Conservation (phyloP, 805 yeast species). For the Kazachstania psychrophila region DNA sequence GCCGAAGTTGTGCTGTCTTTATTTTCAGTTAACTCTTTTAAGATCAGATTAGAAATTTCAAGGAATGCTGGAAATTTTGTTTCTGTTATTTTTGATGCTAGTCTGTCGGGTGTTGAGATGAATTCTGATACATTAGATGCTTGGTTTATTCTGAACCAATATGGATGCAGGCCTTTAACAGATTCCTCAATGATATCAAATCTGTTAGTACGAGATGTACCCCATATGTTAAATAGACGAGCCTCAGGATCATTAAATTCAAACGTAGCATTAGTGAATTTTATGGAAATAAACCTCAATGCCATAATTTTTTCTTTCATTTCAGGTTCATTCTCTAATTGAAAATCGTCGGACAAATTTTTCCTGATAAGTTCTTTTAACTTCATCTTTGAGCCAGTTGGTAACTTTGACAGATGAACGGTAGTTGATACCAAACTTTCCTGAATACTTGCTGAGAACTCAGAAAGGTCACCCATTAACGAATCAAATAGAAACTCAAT, state of each 20-base stretch:
- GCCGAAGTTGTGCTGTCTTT: slow-evolving; percentile 20
- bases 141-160: slow-evolving; percentile 55
- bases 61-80: slow-evolving; percentile 47
- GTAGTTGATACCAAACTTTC: slow-evolving; percentile 57
- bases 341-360: slow-evolving; percentile 31
- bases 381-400: slow-evolving; percentile 31
- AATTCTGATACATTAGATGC: slow-evolving; percentile 33
- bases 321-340: slow-evolving; percentile 13
- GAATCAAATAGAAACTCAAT: slow-evolving; percentile 65
- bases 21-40: slow-evolving; percentile 20
- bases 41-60: slow-evolving; percentile 30
- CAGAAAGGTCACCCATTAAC: slow-evolving; percentile 52
- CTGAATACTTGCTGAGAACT: slow-evolving; percentile 58
- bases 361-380: slow-evolving; percentile 34
- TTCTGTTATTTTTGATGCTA: slow-evolving; percentile 33
- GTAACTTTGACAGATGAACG: slow-evolving; percentile 36
- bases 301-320: slow-evolving; percentile 35
- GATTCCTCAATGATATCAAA: slow-evolving; percentile 78
- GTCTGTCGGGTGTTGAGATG: slow-evolving; percentile 33
- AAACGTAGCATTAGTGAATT: slow-evolving; percentile 53
- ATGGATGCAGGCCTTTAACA: slow-evolving; percentile 68
- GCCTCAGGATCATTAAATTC: slow-evolving; percentile 62
- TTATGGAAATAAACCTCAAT: slow-evolving; percentile 54
- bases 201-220: slow-evolving; percentile 46
- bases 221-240: slow-evolving; percentile 57